Conservation (phyloP, 2,329 filamentous ascomycete species). For the Leptographium lundbergii region DNA sequence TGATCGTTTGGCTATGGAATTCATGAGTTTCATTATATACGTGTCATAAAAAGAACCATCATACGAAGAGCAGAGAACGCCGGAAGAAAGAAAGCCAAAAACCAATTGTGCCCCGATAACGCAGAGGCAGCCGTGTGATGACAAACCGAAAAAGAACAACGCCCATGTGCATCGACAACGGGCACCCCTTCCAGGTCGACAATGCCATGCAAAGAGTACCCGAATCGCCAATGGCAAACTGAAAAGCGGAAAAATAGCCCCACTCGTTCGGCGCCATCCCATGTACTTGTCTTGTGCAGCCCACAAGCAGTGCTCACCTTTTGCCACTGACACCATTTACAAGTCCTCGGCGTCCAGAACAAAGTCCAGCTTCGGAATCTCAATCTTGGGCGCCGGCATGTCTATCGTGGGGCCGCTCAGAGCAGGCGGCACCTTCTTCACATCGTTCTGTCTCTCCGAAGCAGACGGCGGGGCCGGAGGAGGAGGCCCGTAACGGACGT, state of each 20-base stretch:
- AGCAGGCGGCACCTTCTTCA: constrained; percentile 1
- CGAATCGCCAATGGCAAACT: too few relatives aligned
- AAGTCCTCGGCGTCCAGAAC: constrained; percentile 25
- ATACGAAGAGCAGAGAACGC: neutral
- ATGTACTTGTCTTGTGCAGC: too few relatives aligned
- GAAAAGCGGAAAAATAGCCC: too few relatives aligned
- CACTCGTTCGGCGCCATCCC: too few relatives aligned
- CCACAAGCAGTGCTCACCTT: too few relatives aligned
- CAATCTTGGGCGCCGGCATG: constrained; percentile 46
- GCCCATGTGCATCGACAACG: too few relatives aligned
- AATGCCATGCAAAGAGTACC: too few relatives aligned
- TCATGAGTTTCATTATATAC: constrained; percentile 1
- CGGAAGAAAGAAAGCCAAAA: neutral
- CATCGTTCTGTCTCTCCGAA: constrained; percentile 1
- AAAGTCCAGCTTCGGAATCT: constrained; percentile 45
- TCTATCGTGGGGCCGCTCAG: constrained; percentile 21
- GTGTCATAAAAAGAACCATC: neutral
- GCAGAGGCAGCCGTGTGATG: neutral
- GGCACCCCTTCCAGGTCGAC: too few relatives aligned
- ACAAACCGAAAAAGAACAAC: neutral
- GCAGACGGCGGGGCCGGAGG: constrained; percentile 11
- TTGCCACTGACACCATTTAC: neutral
- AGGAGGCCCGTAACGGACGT: constrained; percentile 63
- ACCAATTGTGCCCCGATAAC: too few relatives aligned
- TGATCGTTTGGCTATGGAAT: neutral